These are phyloP conservation scores for Aspergillus eucalypticola DNA, from an alignment of 2,329 filamentous ascomycete genomes.

Conservation along the genomic window DNA sequence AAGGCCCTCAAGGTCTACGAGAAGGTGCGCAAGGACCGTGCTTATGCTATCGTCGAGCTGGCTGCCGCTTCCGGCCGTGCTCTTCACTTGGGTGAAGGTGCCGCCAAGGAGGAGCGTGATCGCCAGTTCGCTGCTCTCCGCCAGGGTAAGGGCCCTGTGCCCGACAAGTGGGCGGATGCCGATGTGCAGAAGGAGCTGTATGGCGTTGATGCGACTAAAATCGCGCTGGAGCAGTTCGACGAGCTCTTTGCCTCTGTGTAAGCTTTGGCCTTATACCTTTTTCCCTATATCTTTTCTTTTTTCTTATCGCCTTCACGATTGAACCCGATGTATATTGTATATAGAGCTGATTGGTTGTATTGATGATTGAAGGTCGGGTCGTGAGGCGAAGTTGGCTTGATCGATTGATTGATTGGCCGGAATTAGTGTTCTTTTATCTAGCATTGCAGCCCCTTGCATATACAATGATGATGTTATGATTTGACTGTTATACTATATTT, in stretches of 20 bases:
- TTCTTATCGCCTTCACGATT: background rate
- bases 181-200: conserved; percentile 69
- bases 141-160: conserved; percentile 49
- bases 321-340: background rate
- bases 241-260: conserved; percentile 22
- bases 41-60: conserved; percentile 58
- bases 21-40: conserved; percentile 56
- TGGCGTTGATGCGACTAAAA: conserved; percentile 61
- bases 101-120: conserved; percentile 60
- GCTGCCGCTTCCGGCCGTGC: conserved; percentile 56
- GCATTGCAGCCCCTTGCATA: background rate
- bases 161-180: conserved; percentile 70
- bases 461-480: background rate
- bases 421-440: background rate
- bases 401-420: background rate
- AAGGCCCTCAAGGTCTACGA: conserved; percentile 60
- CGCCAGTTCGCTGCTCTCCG: conserved; percentile 57
- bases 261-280: conserved; percentile 8
- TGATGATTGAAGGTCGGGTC: background rate
- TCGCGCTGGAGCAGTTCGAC: conserved; percentile 49
- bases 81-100: conserved; percentile 60
- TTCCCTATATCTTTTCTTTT: background rate
- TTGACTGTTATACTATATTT: too few species aligned
- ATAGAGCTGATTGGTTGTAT: conserved; percentile 1
- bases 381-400: conserved; percentile 3